Conservation (phyloP, 352 stramenopile genomes). For the Phytophthora litchii region DNA sequence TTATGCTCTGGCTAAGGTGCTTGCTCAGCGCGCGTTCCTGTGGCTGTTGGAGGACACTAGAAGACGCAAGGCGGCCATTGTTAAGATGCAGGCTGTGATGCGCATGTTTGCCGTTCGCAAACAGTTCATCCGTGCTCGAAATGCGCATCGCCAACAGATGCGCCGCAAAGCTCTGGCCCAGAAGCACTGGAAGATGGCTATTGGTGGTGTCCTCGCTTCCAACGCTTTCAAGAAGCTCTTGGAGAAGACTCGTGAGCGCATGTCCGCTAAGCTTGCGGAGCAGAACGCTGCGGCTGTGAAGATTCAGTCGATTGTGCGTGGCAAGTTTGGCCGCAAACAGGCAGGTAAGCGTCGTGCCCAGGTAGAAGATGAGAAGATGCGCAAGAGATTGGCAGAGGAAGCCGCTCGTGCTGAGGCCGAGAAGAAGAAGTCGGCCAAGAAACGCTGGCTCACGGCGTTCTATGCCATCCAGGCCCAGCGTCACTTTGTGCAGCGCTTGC, state of each 20-base stretch:
- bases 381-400: slow-evolving; percentile 78
- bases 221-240: slow-evolving; percentile 80
- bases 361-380: slow-evolving; percentile 78
- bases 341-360: slow-evolving; percentile 65
- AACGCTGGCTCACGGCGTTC: slow-evolving; percentile 77
- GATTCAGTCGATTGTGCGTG: slow-evolving; percentile 87
- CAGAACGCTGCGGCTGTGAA: slow-evolving; percentile 63
- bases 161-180: slow-evolving; percentile 69
- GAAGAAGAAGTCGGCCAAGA: slow-evolving; percentile 82
- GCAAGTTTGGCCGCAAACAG: slow-evolving; percentile 79
- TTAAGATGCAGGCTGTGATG: slow-evolving; percentile 87
- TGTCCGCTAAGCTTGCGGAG: slow-evolving; percentile 42
- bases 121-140: slow-evolving; percentile 77
- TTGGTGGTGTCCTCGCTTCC: slow-evolving; percentile 62
- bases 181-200: slow-evolving; percentile 76
- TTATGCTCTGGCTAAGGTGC: slow-evolving; percentile 85
- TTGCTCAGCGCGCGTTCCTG: slow-evolving; percentile 82
- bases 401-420: slow-evolving; percentile 60
- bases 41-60: slow-evolving; percentile 79
- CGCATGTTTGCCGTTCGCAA: slow-evolving; percentile 88
- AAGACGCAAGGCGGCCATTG: slow-evolving; percentile 71
- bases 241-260: slow-evolving; percentile 51
- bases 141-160: slow-evolving; percentile 65
- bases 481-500: slow-evolving; percentile 79
- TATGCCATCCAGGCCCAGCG: slow-evolving; percentile 75